Conservation (phyloP, 345 rosid species). For the Aurinia saxatilis region DNA sequence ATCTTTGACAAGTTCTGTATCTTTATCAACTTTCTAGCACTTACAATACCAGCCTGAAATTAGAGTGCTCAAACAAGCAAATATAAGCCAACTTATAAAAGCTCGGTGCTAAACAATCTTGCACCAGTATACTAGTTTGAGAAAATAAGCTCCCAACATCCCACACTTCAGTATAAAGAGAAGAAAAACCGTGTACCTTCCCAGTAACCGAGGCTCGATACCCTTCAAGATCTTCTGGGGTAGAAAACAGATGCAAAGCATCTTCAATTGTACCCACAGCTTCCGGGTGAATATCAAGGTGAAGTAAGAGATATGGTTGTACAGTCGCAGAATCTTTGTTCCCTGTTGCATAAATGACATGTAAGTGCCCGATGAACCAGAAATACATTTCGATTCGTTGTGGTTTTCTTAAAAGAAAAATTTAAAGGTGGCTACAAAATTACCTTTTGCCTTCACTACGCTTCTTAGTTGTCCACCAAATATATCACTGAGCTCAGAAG, state of each 20-base stretch:
- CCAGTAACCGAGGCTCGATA: slow-evolving; percentile 71
- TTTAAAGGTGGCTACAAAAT: background rate
- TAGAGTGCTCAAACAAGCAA: slow-evolving; percentile 6
- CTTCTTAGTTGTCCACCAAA: slow-evolving; percentile 84
- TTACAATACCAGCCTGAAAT: slow-evolving; percentile 67
- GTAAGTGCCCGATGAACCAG: background rate
- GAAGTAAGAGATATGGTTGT: slow-evolving; percentile 81
- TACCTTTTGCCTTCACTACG: slow-evolving; percentile 75
- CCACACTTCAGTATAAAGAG: background rate
- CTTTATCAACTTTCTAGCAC: slow-evolving; percentile 75
- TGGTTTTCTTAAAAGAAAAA: background rate
- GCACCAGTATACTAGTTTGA: background rate
- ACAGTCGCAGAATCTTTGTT: slow-evolving; percentile 74
- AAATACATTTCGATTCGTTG: background rate
- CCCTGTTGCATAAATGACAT: slow-evolving; percentile 40
- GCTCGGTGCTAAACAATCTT: background rate
- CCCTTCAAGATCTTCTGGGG: slow-evolving; percentile 81
- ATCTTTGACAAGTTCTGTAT: slow-evolving; percentile 79
- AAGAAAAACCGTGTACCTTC: slow-evolving; percentile 46
- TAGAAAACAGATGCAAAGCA: slow-evolving; percentile 75
- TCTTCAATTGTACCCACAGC: slow-evolving; percentile 66
- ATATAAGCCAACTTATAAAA: background rate
- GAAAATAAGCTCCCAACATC: background rate
- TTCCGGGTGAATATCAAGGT: slow-evolving; percentile 79
- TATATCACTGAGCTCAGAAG: slow-evolving; percentile 73